Evolutionary conservation across 805 yeast genomes (phyloP), one percentile per base, ranked within the genome.

Genomic region (Lipomyces kockii): DNA sequence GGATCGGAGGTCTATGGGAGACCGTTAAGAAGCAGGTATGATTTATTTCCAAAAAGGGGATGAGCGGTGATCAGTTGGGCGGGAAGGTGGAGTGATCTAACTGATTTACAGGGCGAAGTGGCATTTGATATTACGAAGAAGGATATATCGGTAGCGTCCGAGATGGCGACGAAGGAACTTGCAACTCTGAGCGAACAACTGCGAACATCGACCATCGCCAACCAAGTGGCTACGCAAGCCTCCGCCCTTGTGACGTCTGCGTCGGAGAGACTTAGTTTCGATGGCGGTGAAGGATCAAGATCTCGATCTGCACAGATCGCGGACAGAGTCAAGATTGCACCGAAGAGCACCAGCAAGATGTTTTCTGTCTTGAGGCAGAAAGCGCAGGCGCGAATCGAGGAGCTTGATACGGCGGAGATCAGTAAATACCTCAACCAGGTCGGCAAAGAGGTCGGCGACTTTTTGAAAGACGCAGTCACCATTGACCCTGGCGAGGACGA

Each of bases 401-500:
- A 85, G 7, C 81, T 93, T 58, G 97, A 90, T 72, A 81, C 82
- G 62, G 87, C 91, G 7, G 97, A 93, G 76, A 93, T 97, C 0
- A 85, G 88, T 0, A 80, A 80, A n/a, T 87, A 85, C 73, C 85
- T 87, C 20, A 76, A 80, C 53, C 86, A 83, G 74, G 80, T 89
- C 64, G 85, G 91, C n/a, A 82, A 85, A 11, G 79, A 78, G 53
- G 63, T 80, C 37, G 71, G 71, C 34, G 69, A 72, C 6, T 83
- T 87, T 67, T 80, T 89, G 59, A 79, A 78, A 53, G 82, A 78
- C 11, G 78, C 81, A 6, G 77, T 81, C 27, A 66, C 77, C 5
- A 78, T 80, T 4, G 75, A 76, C 8, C 73, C 72, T 3, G 63
- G 57, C 25, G 72, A 63, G 61, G 54, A 52, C 3, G 64, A 49